These are phyloP conservation scores for Acidomyces sp. DNA, from an alignment of 495 filamentous ascomycete genomes.

Conservation along the genomic window DNA sequence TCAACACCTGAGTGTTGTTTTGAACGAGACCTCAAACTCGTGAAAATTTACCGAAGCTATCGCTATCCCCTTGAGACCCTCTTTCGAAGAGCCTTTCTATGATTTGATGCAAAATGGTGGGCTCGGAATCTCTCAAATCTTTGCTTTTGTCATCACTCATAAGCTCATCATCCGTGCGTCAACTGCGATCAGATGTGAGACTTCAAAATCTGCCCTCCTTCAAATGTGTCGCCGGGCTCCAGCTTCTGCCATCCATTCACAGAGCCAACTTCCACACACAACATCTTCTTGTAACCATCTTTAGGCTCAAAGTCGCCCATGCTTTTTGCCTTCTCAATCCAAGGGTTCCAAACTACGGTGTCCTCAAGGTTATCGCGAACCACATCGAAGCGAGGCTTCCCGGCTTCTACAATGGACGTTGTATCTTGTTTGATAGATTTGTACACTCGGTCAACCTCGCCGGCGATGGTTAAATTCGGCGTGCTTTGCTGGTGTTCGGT, in stretches of 20 bases:
- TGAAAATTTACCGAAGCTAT: no score
- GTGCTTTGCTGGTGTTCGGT: constrained; percentile 42
- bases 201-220: constrained; percentile 69
- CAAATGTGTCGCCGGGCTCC: constrained; percentile 76
- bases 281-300: constrained; percentile 78
- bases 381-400: constrained; percentile 52
- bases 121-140: no score
- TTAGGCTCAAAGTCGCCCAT: constrained; percentile 84
- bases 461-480: constrained; percentile 44
- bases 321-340: constrained; percentile 64
- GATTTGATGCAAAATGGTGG: no score
- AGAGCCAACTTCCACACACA: constrained; percentile 83
- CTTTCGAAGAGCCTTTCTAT: no score
- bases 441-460: constrained; percentile 78
- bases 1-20: no score
- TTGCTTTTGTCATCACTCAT: no score
- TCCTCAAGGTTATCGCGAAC: constrained; percentile 69
- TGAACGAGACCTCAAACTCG: no score
- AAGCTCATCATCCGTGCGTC: no score
- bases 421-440: constrained; percentile 30
- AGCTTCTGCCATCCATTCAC: constrained; percentile 71
- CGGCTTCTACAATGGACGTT: constrained; percentile 47
- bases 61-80: no score
- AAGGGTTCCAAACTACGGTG: constrained; percentile 96
- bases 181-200: no score